A percentile compares a stretch with the other conserved stretches of the same genome.
Evolutionary conservation across 169 alveolate genomes (phyloP).

Genomic region (Plasmodium billcollinsi): DNA sequence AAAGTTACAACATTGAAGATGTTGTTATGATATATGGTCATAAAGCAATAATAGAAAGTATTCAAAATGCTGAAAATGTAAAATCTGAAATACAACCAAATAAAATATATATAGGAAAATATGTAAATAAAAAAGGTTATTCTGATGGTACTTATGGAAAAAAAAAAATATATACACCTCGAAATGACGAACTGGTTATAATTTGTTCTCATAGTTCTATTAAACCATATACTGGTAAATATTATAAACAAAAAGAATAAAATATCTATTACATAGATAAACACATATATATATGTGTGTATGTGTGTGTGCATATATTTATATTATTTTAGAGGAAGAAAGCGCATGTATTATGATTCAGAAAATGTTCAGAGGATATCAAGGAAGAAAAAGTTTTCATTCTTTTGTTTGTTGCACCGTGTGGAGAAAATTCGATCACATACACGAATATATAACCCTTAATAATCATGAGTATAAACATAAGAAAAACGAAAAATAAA

Average conservation of each 20-base stretch:
- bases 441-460: slow-evolving; percentile 53
- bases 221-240: slow-evolving; percentile 31
- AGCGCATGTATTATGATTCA: slow-evolving; percentile 63
- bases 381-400: slow-evolving; percentile 41
- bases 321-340: slow-evolving; percentile 21
- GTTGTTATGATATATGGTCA: slow-evolving; percentile 71
- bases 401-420: slow-evolving; percentile 24
- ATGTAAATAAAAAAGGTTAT: slow-evolving; percentile 20
- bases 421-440: slow-evolving; percentile 66
- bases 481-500: background rate
- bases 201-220: slow-evolving; percentile 28
- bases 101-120: slow-evolving; percentile 40
- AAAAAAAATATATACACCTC: slow-evolving; percentile 20
- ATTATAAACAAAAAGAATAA: background rate
- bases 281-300: background rate
- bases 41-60: slow-evolving; percentile 20
- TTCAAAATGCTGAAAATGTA: slow-evolving; percentile 2
- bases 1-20: slow-evolving; percentile 23
- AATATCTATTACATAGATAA: background rate
- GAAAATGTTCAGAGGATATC: slow-evolving; percentile 33
- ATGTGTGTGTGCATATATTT: background rate
- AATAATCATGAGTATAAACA: slow-evolving; percentile 48
- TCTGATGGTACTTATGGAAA: slow-evolving; percentile 29
- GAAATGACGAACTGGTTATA: slow-evolving; percentile 18
- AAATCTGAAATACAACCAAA: background rate